These are phyloP conservation scores for Sporothrix globosa DNA, from an alignment of 2,329 filamentous ascomycete species.

Conservation along the genomic window DNA sequence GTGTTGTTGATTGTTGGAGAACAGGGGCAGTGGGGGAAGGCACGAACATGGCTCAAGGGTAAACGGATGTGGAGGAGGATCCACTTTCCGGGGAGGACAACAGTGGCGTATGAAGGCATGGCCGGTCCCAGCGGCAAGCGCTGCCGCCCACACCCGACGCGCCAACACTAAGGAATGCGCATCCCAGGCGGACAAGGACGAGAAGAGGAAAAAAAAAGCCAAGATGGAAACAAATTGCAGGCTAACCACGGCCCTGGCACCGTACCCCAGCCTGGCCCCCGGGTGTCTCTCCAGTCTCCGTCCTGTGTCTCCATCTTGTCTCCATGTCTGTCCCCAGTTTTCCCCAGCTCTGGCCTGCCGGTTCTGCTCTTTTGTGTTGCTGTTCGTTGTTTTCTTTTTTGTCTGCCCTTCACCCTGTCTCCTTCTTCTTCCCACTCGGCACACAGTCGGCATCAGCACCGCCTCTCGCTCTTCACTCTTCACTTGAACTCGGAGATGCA, in stretches of 20 bases:
- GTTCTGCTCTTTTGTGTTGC: background rate
- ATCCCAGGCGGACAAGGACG: background rate
- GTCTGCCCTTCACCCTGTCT: background rate
- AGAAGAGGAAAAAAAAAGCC: background rate
- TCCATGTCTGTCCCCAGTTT: slow-evolving; percentile 12
- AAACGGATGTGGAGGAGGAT: slow-evolving; percentile 1
- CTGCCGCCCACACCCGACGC: slow-evolving; percentile 18
- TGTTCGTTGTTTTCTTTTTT: background rate
- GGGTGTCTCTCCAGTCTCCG: background rate
- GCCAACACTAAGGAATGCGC: background rate
- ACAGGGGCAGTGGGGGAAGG: background rate
- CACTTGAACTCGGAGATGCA: slow-evolving; percentile 15
- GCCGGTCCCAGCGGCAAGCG: background rate
- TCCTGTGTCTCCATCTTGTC: background rate
- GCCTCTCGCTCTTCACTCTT: background rate
- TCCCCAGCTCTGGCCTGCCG: background rate
- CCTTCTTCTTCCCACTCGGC: background rate
- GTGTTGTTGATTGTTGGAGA: slow-evolving; percentile 10
- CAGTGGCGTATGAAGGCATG: background rate
- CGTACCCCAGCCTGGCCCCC: slow-evolving; percentile 14
- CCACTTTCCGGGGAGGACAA: background rate
- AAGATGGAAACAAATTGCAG: background rate
- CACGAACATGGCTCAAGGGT: background rate
- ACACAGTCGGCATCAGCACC: background rate
- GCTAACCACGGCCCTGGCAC: background rate